Evolutionary conservation across 1,139 yeast genomes (phyloP).

Genomic region (Sugiyamaella paludigena): DNA sequence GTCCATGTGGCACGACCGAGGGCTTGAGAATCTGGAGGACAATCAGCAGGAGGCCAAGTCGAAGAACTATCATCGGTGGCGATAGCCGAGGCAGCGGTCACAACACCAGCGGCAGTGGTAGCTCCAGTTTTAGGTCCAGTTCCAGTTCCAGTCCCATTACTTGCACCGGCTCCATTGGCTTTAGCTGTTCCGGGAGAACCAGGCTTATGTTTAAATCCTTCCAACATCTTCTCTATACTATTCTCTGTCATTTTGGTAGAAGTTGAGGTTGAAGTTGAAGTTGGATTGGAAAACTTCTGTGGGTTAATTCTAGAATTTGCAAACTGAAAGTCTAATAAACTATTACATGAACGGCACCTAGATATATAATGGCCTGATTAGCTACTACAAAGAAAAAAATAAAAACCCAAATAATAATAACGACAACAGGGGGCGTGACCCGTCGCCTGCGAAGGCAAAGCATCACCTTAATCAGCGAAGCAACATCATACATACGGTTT

Average conservation of each 20-base stretch:
- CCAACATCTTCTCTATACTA: neutral
- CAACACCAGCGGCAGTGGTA: slow-evolving; percentile 20
- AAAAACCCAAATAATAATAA: neutral
- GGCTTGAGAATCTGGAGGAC: slow-evolving; percentile 84
- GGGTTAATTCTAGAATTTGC: slow-evolving; percentile 37
- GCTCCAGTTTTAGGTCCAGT: slow-evolving; percentile 11
- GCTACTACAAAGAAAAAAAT: slow-evolving; percentile 13
- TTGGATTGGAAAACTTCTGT: neutral
- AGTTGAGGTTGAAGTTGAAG: neutral
- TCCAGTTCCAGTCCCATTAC: slow-evolving; percentile 20
- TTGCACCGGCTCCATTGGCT: slow-evolving; percentile 17
- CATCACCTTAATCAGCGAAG: neutral
- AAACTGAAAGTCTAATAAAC: slow-evolving; percentile 70
- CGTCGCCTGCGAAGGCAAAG: neutral
- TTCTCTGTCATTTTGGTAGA: neutral
- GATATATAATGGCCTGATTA: slow-evolving; percentile 3
- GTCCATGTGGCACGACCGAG: slow-evolving; percentile 94
- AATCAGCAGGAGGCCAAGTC: slow-evolving; percentile 43
- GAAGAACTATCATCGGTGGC: slow-evolving; percentile 11
- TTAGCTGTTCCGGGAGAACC: slow-evolving; percentile 15
- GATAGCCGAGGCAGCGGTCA: neutral
- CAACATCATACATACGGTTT: slow-evolving; percentile 63
- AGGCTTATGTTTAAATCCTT: neutral
- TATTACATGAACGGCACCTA: slow-evolving; percentile 82
- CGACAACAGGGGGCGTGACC: neutral